Percentiles rank a stretch among this genome's conserved stretches.
These are phyloP conservation scores for Syzygium aromaticum DNA, from an alignment of 345 rosid species.

Conservation along the genomic window DNA sequence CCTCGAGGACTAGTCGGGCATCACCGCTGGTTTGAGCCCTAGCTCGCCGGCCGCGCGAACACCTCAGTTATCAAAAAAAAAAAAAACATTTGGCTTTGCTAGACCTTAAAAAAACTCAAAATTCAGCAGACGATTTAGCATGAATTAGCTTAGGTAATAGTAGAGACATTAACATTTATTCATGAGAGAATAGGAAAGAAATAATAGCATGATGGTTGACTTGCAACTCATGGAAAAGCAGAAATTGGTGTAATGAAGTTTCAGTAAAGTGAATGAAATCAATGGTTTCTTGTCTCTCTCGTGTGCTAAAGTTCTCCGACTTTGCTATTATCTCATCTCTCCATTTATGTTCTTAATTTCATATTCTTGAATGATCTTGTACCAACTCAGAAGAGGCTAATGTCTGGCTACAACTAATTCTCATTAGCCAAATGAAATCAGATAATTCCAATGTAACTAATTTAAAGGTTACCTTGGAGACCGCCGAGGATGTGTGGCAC, in stretches of 20 bases:
- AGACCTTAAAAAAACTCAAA: not conserved
- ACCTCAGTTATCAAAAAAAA: too few relatives aligned
- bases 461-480: not conserved
- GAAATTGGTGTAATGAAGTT: not conserved
- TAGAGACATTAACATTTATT: not conserved
- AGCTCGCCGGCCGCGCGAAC: too few relatives aligned
- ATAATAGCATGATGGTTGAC: not conserved
- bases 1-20: too few relatives aligned
- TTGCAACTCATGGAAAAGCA: not conserved
- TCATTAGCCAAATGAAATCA: not conserved
- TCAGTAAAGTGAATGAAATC: not conserved
- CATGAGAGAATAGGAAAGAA: not conserved
- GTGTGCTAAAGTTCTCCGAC: not conserved
- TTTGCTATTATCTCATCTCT: not conserved
- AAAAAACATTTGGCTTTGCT: too few relatives aligned
- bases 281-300: not conserved
- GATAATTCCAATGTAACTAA: not conserved
- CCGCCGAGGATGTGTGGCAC: not conserved
- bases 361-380: not conserved
- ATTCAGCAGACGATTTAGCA: not conserved
- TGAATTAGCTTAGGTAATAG: not conserved
- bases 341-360: not conserved
- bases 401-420: not conserved
- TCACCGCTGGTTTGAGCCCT: too few relatives aligned
- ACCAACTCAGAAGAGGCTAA: not conserved